These are phyloP conservation scores for Dendrocalamus latiflorus DNA, from an alignment of 202 grass and related monocot genomes.

Conservation along the genomic window DNA sequence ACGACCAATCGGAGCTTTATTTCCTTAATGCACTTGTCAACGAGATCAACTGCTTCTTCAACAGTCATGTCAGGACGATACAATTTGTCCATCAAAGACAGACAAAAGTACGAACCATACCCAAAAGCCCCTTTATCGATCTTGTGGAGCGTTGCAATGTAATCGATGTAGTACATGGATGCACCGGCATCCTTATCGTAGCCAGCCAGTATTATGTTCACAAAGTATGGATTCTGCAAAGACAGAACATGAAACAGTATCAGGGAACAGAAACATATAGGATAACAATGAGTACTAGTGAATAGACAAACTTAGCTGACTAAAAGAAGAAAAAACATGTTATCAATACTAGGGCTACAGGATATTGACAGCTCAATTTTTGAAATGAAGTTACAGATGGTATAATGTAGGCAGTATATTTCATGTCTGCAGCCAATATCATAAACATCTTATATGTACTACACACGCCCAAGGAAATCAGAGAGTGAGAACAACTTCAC, in stretches of 20 bases:
- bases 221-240: slow-evolving; percentile 75
- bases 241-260: slow-evolving; percentile 21
- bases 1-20: slow-evolving; percentile 73
- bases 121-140: slow-evolving; percentile 93
- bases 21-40: slow-evolving; percentile 87
- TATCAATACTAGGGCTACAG: background rate
- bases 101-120: slow-evolving; percentile 65
- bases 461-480: background rate
- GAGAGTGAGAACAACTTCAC: background rate
- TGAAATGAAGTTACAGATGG: background rate
- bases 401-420: background rate
- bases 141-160: slow-evolving; percentile 86
- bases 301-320: background rate
- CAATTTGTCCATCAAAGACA: slow-evolving; percentile 79
- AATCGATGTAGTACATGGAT: slow-evolving; percentile 94
- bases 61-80: slow-evolving; percentile 72
- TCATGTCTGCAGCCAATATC: background rate
- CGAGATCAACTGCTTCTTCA: slow-evolving; percentile 69
- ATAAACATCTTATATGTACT: background rate
- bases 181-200: too few species aligned
- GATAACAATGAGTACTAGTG: background rate
- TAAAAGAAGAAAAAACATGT: background rate
- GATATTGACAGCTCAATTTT: background rate
- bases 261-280: background rate
- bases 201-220: slow-evolving; percentile 81